Evolutionary conservation across 176 grass and related monocot genomes (phyloP).

Genomic region (Zea luxurians): DNA sequence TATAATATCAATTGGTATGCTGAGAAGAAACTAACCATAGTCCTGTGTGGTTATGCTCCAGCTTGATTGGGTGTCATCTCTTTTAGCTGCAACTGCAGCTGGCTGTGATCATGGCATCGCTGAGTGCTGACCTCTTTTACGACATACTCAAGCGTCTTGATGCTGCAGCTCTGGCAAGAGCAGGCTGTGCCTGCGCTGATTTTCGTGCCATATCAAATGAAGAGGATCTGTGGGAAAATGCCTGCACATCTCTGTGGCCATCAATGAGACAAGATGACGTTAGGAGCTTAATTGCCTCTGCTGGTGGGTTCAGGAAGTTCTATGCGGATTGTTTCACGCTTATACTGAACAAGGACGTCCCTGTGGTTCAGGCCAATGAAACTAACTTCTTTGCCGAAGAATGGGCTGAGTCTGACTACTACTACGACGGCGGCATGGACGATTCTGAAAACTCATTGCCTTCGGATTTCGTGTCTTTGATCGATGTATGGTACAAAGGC

Average conservation of each 20-base stretch:
- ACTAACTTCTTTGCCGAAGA: conserved; percentile 41
- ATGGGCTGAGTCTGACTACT: conserved; percentile 43
- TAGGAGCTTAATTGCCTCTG: conserved; percentile 43
- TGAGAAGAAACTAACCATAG: conserved; percentile 1
- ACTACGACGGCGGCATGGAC: conserved; percentile 38
- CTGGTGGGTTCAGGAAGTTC: conserved; percentile 56
- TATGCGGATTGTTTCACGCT: conserved; percentile 54
- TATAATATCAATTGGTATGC: not conserved
- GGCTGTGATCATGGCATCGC: conserved; percentile 27
- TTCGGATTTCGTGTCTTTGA: conserved; percentile 36
- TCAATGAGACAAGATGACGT: conserved; percentile 33
- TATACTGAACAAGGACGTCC: conserved; percentile 51
- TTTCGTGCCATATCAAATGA: conserved; percentile 41
- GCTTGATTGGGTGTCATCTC: conserved; percentile 19
- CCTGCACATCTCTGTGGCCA: conserved; percentile 42
- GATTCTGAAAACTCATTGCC: conserved; percentile 37
- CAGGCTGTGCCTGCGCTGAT: conserved; percentile 47
- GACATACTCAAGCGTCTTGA: conserved; percentile 50
- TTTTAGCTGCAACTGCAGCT: conserved; percentile 21
- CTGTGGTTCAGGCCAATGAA: conserved; percentile 30
- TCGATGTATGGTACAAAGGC: conserved; percentile 38
- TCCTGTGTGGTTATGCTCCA: conserved; percentile 12
- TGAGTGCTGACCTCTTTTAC: conserved; percentile 50
- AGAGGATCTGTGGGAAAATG: conserved; percentile 50
- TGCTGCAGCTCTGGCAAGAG: conserved; percentile 46